Conservation (phyloP, 345 rosid genomes). For the Limnanthes douglasii region DNA sequence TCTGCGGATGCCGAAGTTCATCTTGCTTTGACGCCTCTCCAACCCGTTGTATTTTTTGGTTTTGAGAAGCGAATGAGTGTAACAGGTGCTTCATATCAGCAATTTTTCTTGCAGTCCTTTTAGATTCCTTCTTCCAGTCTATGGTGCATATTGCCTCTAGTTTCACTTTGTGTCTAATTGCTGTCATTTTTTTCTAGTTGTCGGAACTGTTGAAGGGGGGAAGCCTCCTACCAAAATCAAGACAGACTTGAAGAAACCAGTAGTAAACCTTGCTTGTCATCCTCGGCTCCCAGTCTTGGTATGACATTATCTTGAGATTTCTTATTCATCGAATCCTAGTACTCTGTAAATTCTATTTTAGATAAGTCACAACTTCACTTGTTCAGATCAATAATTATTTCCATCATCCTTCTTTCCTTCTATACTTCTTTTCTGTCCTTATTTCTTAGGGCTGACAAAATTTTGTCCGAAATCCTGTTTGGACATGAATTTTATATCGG, state of each 20-base stretch:
- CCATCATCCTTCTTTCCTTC: too few relatives aligned
- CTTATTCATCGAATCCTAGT: too few relatives aligned
- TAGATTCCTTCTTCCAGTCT: neutral
- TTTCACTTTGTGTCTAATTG: conserved; percentile 7
- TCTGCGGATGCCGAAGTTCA: conserved; percentile 76
- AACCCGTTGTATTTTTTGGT: conserved; percentile 92
- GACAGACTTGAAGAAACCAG: conserved; percentile 90
- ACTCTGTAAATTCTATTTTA: too few relatives aligned
- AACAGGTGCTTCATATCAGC: conserved; percentile 34
- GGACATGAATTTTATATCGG: too few relatives aligned
- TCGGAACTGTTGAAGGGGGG: conserved; percentile 97
- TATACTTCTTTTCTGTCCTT: too few relatives aligned
- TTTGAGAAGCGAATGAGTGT: conserved; percentile 90
- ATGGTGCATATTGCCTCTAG: neutral
- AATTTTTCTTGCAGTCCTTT: conserved; percentile 1
- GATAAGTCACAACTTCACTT: too few relatives aligned
- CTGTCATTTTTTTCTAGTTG: conserved; percentile 34
- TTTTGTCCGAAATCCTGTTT: too few relatives aligned
- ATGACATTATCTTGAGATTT: conserved; percentile 8
- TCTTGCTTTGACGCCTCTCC: conserved; percentile 92
- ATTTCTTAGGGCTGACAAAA: too few relatives aligned
- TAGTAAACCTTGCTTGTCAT: conserved; percentile 92
- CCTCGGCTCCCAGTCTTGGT: conserved; percentile 97
- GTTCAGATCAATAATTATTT: too few relatives aligned
- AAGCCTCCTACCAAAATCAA: conserved; percentile 88